Base-by-base conservation (phyloP, 2,329 filamentous ascomycete genomes). In the Aspergillus bombycis region DNA sequence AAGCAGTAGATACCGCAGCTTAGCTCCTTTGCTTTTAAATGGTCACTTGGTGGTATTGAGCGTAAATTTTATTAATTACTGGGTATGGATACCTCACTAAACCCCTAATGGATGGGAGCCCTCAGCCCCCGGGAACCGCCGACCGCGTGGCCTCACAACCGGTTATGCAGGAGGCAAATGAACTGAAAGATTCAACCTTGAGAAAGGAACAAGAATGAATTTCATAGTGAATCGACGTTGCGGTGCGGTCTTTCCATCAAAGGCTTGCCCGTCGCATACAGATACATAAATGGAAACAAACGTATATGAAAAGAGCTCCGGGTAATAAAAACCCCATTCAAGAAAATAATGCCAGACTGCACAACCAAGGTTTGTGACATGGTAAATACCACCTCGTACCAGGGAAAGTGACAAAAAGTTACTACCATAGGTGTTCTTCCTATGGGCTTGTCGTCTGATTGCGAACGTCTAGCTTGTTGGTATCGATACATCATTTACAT, bases 61-160 rank as follows among this genome's bases (percentile, higher is more conserved):
- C 26, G 30, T 32, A 54, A 38, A 55, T 41, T 55, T 32, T 6
- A 26, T 23, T 55, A 23, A 36, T 23, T 55, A 55, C 52, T 55
- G 32, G 34, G 30, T 54, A 54, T 10, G 32, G n/a, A 55, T 55
- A 55, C 52, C 34, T 41, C 52, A 54, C 52, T 55, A 57, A 50
- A 45, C 52, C 48, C 16, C 11, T 11, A 32, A 32, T 3, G 19
- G 32, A 38, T 30, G 43, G 28, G 28, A 9, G 48, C 45, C 46
- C 28, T 62, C 60, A 62, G 60, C 55, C 55, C 60, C 60, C 46
- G 58, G 50, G 58, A 53, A 60, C 58, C 58, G n/a, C 58, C 58
- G 58, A 54, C 58, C 43, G 55, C 55, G 56, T 62, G 60, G 60
- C 56, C 54, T 58, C 26, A 55, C 52, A 55, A 38, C 52, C 52